These are phyloP conservation scores for Croton setiger DNA, from an alignment of 441 rosid species.

Conservation along the genomic window DNA sequence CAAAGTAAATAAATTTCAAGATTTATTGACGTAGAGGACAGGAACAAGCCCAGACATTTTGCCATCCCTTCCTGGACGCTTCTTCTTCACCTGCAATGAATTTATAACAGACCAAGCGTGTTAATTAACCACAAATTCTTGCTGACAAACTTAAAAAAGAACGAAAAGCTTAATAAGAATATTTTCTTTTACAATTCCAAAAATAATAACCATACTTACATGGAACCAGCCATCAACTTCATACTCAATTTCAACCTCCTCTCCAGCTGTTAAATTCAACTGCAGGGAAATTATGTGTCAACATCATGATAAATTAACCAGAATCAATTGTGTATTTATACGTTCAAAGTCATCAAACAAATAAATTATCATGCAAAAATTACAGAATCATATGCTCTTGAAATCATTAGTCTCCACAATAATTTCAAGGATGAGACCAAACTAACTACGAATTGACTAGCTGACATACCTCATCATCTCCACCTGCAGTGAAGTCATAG, in stretches of 20 bases:
- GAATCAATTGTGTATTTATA: not conserved
- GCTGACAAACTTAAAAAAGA: too few relatives aligned
- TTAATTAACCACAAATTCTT: not conserved
- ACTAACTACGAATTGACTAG: slow-evolving; percentile 8
- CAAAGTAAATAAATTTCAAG: slow-evolving; percentile 19
- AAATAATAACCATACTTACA: slow-evolving; percentile 49
- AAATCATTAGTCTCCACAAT: not conserved
- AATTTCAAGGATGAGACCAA: slow-evolving; percentile 3
- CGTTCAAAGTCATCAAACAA: not conserved
- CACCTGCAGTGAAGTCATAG: slow-evolving; percentile 98
- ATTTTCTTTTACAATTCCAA: too few relatives aligned
- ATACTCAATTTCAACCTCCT: slow-evolving; percentile 87
- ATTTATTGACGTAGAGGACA: slow-evolving; percentile 83
- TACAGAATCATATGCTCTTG: slow-evolving; percentile 2
- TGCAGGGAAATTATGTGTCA: slow-evolving; percentile 38
- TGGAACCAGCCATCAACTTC: slow-evolving; percentile 99
- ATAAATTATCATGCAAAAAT: slow-evolving; percentile 1
- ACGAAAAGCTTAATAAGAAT: too few relatives aligned
- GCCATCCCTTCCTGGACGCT: slow-evolving; percentile 96
- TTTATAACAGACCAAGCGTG: too few relatives aligned
- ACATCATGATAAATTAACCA: not conserved
- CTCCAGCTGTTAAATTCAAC: slow-evolving; percentile 91
- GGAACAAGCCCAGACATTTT: slow-evolving; percentile 99
- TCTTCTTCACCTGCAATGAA: slow-evolving; percentile 80
- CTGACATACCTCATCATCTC: slow-evolving; percentile 90